A percentile compares a stretch with the other conserved stretches of the same genome.
Conservation (phyloP, 2,329 filamentous ascomycete species). For the Colletotrichum sp. region DNA sequence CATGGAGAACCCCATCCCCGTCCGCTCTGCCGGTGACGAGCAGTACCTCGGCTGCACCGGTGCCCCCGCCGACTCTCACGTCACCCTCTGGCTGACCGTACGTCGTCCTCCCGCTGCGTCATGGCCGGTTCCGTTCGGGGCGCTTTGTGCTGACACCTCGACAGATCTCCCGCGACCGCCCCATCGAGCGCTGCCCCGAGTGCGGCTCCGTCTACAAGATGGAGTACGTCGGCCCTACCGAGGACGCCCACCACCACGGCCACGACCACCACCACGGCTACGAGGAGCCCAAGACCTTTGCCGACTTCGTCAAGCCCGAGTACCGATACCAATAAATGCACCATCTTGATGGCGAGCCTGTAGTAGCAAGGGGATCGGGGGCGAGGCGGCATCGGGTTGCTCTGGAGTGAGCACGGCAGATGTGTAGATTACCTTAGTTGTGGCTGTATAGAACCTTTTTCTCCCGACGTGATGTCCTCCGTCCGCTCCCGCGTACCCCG, state of each 20-base stretch:
- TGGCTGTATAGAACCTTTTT: slow-evolving; percentile 28
- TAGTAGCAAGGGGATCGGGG: slow-evolving; percentile 9
- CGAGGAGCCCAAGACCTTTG: slow-evolving; percentile 94
- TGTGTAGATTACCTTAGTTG: slow-evolving; percentile 45
- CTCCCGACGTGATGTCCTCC: not conserved
- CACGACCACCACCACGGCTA: slow-evolving; percentile 68
- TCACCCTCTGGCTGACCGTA: slow-evolving; percentile 89
- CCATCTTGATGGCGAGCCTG: not conserved
- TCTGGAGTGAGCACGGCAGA: slow-evolving; percentile 16
- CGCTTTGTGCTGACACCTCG: not conserved
- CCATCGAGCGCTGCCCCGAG: slow-evolving; percentile 93
- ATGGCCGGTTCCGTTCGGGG: not conserved
- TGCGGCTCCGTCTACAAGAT: slow-evolving; percentile 98
- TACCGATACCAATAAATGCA: slow-evolving; percentile 73
- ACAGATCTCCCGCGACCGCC: slow-evolving; percentile 85
- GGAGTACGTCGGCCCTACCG: slow-evolving; percentile 88
- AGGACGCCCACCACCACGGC: slow-evolving; percentile 64
- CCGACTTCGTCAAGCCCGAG: slow-evolving; percentile 93
- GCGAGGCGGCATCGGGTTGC: slow-evolving; percentile 17
- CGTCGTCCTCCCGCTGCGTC: slow-evolving; percentile 37
- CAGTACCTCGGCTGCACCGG: slow-evolving; percentile 98
- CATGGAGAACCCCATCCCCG: slow-evolving; percentile 85
- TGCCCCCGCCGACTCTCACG: slow-evolving; percentile 89
- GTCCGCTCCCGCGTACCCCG: not conserved
- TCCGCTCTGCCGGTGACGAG: slow-evolving; percentile 93